Percentiles rank a stretch among this genome's conserved stretches.
These are phyloP conservation scores for Magnolia kwangsiensis DNA, from an alignment of 164 flowering plant genomes.

Conservation along the genomic window DNA sequence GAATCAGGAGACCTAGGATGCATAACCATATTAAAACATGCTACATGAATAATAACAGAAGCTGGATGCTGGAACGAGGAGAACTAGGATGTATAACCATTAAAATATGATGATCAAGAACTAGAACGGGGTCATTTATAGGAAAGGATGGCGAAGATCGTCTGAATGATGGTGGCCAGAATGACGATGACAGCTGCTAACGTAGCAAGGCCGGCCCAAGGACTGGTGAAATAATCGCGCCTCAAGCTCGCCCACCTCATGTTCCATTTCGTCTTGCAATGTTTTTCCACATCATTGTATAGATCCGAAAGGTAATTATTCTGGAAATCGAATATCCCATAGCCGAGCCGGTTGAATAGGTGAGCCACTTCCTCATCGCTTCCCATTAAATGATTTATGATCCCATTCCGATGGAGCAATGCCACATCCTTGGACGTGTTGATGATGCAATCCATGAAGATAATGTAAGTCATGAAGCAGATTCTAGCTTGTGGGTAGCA, in stretches of 20 bases:
- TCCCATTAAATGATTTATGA: neutral
- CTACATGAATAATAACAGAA: too few relatives aligned
- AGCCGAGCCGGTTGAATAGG: neutral
- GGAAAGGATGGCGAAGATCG: slow-evolving; percentile 10
- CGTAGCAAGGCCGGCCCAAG: slow-evolving; percentile 23
- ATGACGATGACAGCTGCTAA: slow-evolving; percentile 22
- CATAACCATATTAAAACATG: too few relatives aligned
- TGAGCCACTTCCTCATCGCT: neutral
- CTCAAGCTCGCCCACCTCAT: slow-evolving; percentile 20
- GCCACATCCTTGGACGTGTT: too few relatives aligned
- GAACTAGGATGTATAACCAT: too few relatives aligned
- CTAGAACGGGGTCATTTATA: slow-evolving; percentile 2
- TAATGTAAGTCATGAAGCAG: too few relatives aligned
- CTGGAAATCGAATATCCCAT: neutral
- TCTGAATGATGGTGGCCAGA: slow-evolving; percentile 18
- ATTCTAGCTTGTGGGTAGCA: too few relatives aligned
- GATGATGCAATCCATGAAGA: too few relatives aligned
- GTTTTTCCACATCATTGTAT: slow-evolving; percentile 8
- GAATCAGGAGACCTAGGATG: too few relatives aligned
- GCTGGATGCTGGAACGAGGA: too few relatives aligned
- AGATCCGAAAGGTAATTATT: slow-evolving; percentile 10
- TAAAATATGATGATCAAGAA: too few relatives aligned
- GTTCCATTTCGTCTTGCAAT: slow-evolving; percentile 13
- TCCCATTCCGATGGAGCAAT: too few relatives aligned
- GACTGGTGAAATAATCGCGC: slow-evolving; percentile 25